These are phyloP conservation scores for Flaveria trinervia DNA, from an alignment of 129 eudicot genomes.

Conservation along the genomic window DNA sequence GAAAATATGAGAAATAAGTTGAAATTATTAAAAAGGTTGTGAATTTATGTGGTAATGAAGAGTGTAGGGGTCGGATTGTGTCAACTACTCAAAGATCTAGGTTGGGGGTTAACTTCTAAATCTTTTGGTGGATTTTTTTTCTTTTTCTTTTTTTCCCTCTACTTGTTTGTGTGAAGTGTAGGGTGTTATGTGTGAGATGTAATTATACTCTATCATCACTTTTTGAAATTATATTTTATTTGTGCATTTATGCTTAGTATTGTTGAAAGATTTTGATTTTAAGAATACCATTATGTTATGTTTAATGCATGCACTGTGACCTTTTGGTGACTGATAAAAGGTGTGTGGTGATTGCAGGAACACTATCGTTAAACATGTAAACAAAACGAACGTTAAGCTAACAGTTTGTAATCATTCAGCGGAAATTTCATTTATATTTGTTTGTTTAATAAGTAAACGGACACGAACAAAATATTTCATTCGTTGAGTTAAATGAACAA, in stretches of 20 bases:
- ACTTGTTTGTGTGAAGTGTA: conserved; percentile 22
- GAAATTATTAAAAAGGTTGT: conserved; percentile 18
- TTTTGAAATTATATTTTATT: conserved; percentile 20
- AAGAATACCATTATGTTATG: no score
- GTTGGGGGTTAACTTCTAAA: conserved; percentile 41
- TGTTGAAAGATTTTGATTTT: not conserved
- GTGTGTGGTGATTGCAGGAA: no score
- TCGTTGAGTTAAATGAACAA: no score
- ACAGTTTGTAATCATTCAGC: no score
- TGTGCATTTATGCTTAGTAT: conserved; percentile 5
- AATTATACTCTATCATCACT: conserved; percentile 19
- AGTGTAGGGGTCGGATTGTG: conserved; percentile 48
- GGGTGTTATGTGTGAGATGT: conserved; percentile 25
- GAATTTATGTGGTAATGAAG: conserved; percentile 44
- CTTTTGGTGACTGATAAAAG: no score
- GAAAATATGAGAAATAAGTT: not conserved
- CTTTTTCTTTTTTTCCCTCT: conserved; percentile 11
- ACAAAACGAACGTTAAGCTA: no score
- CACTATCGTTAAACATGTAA: no score
- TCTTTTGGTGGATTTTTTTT: conserved; percentile 21
- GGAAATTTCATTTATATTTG: no score
- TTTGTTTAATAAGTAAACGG: no score
- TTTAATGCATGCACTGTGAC: no score
- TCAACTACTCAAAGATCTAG: conserved; percentile 44
- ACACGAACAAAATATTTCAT: no score